phyloP scores from a whole-genome alignment of 1,139 yeast genomes.

The Pichia sp. region DNA sequence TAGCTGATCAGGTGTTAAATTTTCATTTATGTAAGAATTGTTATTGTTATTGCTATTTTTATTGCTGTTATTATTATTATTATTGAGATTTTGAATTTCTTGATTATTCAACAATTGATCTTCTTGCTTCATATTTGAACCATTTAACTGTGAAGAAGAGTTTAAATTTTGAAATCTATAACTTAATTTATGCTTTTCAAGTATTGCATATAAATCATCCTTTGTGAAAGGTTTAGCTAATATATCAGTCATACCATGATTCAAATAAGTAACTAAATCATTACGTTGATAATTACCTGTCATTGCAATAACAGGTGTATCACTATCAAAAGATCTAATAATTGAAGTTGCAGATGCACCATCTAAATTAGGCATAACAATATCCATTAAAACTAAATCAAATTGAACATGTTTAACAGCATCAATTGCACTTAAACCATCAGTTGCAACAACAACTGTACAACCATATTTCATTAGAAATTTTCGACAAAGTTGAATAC shows the following conservation, averaged over 20 bases:
- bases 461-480: slow-evolving; percentile 85
- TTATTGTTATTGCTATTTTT: neutral
- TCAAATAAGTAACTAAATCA: slow-evolving; percentile 71
- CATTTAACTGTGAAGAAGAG: neutral
- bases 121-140: neutral
- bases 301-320: slow-evolving; percentile 90
- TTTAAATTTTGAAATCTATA: slow-evolving; percentile 16
- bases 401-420: slow-evolving; percentile 69
- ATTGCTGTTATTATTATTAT: neutral
- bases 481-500: slow-evolving; percentile 70
- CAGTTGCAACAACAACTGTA: slow-evolving; percentile 85
- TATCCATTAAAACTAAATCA: slow-evolving; percentile 86
- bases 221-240: slow-evolving; percentile 89
- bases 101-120: neutral
- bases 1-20: neutral
- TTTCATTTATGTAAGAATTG: too few species aligned
- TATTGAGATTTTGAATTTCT: too few species aligned
- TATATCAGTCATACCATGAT: slow-evolving; percentile 88
- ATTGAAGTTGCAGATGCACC: slow-evolving; percentile 91
- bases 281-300: slow-evolving; percentile 81
- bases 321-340: slow-evolving; percentile 72
- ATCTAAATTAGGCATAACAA: slow-evolving; percentile 89
- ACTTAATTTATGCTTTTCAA: slow-evolving; percentile 51
- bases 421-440: slow-evolving; percentile 82
- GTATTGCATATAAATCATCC: slow-evolving; percentile 68